phyloP scores from a whole-genome alignment of 2,329 filamentous ascomycete species.

The Diaporthe batatas region DNA sequence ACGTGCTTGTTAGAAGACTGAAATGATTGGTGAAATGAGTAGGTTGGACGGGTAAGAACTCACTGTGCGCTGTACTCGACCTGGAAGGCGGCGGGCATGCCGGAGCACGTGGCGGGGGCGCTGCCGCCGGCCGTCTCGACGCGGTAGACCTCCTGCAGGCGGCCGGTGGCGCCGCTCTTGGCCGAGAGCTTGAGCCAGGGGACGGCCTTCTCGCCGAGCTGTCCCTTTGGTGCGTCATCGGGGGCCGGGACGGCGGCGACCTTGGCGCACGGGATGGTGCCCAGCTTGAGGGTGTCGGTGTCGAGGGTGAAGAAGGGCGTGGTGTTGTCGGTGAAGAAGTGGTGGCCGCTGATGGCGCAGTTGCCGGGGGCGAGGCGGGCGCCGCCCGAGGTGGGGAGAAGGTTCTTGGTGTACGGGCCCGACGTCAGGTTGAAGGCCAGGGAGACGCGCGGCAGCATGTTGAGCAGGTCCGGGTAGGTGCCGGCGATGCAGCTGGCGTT shows the following conservation, averaged over 20 bases:
- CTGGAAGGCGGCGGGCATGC: constrained; percentile 72
- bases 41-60: constrained; percentile 50
- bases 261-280: constrained; percentile 74
- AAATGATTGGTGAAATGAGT: not conserved
- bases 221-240: constrained; percentile 68
- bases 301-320: constrained; percentile 87
- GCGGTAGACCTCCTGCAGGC: constrained; percentile 83
- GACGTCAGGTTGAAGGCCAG: constrained; percentile 72
- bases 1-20: constrained; percentile 30
- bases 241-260: constrained; percentile 74
- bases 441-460: constrained; percentile 74
- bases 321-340: constrained; percentile 80
- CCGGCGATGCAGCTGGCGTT: constrained; percentile 86
- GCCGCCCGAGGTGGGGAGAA: constrained; percentile 38
- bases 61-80: constrained; percentile 89
- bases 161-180: constrained; percentile 66
- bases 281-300: constrained; percentile 66
- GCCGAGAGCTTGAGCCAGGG: constrained; percentile 74
- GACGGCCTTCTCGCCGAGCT: constrained; percentile 76
- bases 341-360: constrained; percentile 78
- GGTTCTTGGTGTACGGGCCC: constrained; percentile 44
- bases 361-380: constrained; percentile 66
- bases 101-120: constrained; percentile 79
- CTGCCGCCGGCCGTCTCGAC: constrained; percentile 86
- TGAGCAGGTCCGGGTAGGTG: constrained; percentile 75